Base-by-base conservation (phyloP, 768 basidiomycete species). In the Termitomyces sp. region DNA sequence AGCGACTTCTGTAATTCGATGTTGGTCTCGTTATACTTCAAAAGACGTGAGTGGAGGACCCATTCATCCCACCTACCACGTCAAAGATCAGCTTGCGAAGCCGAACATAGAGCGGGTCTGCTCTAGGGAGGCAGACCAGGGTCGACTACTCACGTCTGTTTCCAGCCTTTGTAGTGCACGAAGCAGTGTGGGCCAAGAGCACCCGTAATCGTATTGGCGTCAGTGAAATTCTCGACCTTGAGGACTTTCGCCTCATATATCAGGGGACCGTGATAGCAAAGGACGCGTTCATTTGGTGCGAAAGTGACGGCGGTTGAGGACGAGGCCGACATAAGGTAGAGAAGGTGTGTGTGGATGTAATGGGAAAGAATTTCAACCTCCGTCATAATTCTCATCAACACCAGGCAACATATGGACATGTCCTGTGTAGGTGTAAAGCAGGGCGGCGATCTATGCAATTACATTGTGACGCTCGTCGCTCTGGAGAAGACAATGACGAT, bases 91-190 rank as follows among this genome's bases (percentile, higher is more conserved):
- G 45, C 17, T 58, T 40, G 41, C 5, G 39, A 59, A 41, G 43
- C 45, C 45, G 30, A 9, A 43, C 19, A 2, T 37, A 17, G 23
- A 40, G 43, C 25, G 16, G 41, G 43, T 54, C 12, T 37, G 28
- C 17, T 49, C n/a, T 25, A 16, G 3, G 30, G 32, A 30, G 21
- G 17, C 35, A 45, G n/a, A 19, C 23, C 4, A 9, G n/a, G 5
- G 12, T 23, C 41, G 41, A 40, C 9, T 21, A 75, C 83, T 62
- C 68, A 95, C 93, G 92, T 95, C 70, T 93, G 90, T 70, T 98
- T 99, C 97, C 97, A 99, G 9, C 97, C 97, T 72, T 98, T 97
- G 79, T 99, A 99, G 70, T 99, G 97, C 39, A 99, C 95, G 59
- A 90, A 87, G 72, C 92, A 98, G 64, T 96, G 92, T 3, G 84